phyloP scores from a whole-genome alignment of 306 rosid species.

The Abrus pulchellus region DNA sequence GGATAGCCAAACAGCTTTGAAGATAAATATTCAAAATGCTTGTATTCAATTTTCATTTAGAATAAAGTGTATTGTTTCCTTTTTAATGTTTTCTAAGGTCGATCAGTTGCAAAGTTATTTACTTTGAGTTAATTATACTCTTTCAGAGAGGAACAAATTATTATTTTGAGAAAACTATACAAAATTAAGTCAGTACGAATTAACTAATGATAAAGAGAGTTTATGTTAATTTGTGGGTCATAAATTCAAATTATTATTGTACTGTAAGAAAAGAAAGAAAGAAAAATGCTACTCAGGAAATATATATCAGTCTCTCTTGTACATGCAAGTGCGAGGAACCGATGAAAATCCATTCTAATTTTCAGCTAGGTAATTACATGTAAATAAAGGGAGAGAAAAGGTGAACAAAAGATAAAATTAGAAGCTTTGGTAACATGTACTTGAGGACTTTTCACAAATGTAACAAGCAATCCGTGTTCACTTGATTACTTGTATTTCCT shows the following conservation, averaged over 20 bases:
- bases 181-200: neutral
- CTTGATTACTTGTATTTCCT: neutral
- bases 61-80: neutral
- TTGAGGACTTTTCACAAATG: constrained; percentile 17
- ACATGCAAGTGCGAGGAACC: neutral
- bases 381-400: neutral
- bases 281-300: too few relatives aligned
- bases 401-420: neutral
- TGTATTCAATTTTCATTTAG: neutral
- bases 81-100: neutral
- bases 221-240: too few relatives aligned
- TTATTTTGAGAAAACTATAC: neutral
- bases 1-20: neutral
- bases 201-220: neutral
- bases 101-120: neutral
- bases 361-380: neutral
- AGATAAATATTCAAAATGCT: too few relatives aligned
- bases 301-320: too few relatives aligned
- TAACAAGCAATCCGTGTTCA: constrained; percentile 5
- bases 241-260: too few relatives aligned
- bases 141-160: neutral
- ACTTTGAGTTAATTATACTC: neutral
- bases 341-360: neutral
- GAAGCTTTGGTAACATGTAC: constrained; percentile 2
- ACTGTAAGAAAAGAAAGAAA: too few relatives aligned